Conservation (phyloP, 805 yeast genomes). For the Schwanniomyces yamadae region DNA sequence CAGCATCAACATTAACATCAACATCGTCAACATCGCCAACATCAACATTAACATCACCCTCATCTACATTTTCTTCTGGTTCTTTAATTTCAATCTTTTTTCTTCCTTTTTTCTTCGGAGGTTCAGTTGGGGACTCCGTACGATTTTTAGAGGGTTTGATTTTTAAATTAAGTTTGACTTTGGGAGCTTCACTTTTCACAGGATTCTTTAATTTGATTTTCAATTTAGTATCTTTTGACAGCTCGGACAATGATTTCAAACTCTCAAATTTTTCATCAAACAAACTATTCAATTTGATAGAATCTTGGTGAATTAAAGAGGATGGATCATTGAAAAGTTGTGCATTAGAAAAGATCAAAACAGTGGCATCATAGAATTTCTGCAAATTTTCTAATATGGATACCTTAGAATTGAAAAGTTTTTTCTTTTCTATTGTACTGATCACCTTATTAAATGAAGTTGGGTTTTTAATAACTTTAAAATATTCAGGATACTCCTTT, state of each 20-base stretch:
- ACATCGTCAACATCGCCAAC: conserved; percentile 13
- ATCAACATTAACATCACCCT: conserved; percentile 10
- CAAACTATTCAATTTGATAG: conserved; percentile 55
- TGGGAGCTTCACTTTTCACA: conserved; percentile 16
- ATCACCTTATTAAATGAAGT: conserved; percentile 66
- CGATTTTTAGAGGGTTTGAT: conserved; percentile 14
- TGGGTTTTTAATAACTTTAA: conserved; percentile 67
- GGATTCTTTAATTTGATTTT: conserved; percentile 28
- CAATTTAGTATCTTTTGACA: conserved; percentile 16
- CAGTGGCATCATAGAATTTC: conserved; percentile 57
- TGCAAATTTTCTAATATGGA: conserved; percentile 47
- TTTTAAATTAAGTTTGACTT: conserved; percentile 29
- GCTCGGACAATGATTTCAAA: conserved; percentile 23
- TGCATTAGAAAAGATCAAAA: conserved; percentile 75
- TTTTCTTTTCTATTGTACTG: conserved; percentile 49
- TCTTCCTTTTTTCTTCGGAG: conserved; percentile 16
- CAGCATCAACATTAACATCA: conserved; percentile 6
- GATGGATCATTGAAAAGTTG: conserved; percentile 72
- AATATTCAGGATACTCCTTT: conserved; percentile 77
- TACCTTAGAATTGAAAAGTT: conserved; percentile 29
- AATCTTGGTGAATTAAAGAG: conserved; percentile 70
- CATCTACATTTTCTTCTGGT: conserved; percentile 9
- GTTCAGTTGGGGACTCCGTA: conserved; percentile 12
- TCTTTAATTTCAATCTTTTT: conserved; percentile 17
- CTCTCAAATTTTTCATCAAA: conserved; percentile 43